Percentiles rank a stretch among this genome's conserved stretches.
These are phyloP conservation scores for Lablab purpureus DNA, from an alignment of 306 rosid genomes.

Conservation along the genomic window DNA sequence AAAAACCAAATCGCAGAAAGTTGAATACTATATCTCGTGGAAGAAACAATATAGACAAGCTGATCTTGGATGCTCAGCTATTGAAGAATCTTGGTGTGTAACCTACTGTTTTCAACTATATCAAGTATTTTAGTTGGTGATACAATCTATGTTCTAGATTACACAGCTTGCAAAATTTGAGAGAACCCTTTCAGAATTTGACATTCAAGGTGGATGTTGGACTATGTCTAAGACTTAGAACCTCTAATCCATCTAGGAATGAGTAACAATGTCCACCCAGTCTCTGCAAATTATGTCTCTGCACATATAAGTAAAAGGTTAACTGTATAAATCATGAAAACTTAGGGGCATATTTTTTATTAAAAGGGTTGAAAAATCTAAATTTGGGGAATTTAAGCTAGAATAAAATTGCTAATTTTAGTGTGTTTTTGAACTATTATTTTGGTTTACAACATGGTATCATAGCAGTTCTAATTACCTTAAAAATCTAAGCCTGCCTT, in stretches of 20 bases:
- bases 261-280: conserved; percentile 1
- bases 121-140: conserved; percentile 12
- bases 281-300: neutral
- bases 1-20: conserved; percentile 56
- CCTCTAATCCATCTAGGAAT: conserved; percentile 1
- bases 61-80: conserved; percentile 41
- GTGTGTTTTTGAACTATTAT: too few species aligned
- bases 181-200: conserved; percentile 3
- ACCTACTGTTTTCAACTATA: conserved; percentile 38
- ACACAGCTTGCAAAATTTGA: conserved; percentile 5
- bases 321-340: neutral
- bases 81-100: conserved; percentile 63
- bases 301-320: neutral
- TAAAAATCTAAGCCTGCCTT: too few species aligned
- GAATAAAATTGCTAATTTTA: too few species aligned
- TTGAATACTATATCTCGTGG: conserved; percentile 41
- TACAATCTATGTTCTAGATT: conserved; percentile 22
- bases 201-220: conserved; percentile 8
- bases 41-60: conserved; percentile 51
- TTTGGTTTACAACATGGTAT: too few species aligned
- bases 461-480: neutral
- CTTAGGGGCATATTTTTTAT: neutral
- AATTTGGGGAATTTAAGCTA: too few species aligned
- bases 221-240: conserved; percentile 22
- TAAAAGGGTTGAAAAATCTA: too few species aligned